Evolutionary conservation across 495 filamentous ascomycete species (phyloP).

Genomic region (Coniosporium apollinis): DNA sequence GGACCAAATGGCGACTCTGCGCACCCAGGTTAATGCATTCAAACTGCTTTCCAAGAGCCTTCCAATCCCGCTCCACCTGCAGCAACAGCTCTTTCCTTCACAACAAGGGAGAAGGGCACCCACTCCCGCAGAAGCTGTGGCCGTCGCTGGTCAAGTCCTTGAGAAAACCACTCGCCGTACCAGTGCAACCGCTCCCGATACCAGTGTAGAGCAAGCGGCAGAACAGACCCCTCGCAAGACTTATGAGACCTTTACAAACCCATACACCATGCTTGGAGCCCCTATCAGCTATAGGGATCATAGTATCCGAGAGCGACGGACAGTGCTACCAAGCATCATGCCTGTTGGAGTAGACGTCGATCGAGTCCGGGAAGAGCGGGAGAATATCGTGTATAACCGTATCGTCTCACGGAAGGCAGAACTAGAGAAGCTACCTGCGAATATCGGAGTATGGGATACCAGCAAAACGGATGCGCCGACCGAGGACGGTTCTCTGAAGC

Average conservation of each 20-base stretch:
- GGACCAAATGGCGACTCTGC: constrained; percentile 52
- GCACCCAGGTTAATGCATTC: constrained; percentile 69
- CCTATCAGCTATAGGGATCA: constrained; percentile 70
- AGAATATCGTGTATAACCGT: constrained; percentile 75
- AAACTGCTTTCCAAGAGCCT: constrained; percentile 66
- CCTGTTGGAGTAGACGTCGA: constrained; percentile 77
- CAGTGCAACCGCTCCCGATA: constrained; percentile 8
- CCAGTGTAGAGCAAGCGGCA: constrained; percentile 5
- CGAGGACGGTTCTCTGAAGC: constrained; percentile 66
- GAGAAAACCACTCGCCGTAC: constrained; percentile 26
- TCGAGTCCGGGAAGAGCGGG: constrained; percentile 64
- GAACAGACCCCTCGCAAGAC: constrained; percentile 24
- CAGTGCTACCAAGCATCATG: constrained; percentile 70
- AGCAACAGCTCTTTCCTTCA: constrained; percentile 58
- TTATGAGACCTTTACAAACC: constrained; percentile 50
- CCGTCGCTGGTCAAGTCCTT: constrained; percentile 34
- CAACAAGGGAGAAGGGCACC: constrained; percentile 46
- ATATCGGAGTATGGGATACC: constrained; percentile 69
- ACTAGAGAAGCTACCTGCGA: constrained; percentile 64
- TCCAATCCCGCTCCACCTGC: constrained; percentile 53
- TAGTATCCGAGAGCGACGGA: constrained; percentile 47
- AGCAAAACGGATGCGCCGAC: constrained; percentile 49
- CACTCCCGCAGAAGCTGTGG: constrained; percentile 37
- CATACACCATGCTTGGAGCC: constrained; percentile 38
- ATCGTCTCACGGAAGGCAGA: constrained; percentile 69